Percentiles rank a stretch among this genome's conserved stretches.
These are phyloP conservation scores for Neonectria ditissima DNA, from an alignment of 2,329 filamentous ascomycete species.

Conservation along the genomic window DNA sequence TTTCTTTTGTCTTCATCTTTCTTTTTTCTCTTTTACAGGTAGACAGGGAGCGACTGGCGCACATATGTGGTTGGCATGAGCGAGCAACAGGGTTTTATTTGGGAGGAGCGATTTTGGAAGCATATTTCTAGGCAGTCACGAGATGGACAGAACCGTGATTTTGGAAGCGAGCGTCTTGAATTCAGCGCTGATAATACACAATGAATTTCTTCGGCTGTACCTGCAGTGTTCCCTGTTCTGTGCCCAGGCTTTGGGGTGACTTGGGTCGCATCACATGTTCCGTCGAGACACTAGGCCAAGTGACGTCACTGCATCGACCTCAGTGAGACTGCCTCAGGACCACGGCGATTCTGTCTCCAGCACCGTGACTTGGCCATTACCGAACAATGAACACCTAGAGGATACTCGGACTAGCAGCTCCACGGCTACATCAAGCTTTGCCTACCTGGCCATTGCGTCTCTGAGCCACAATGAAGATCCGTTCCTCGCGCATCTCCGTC, in stretches of 20 bases:
- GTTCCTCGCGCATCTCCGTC: slow-evolving; percentile 62
- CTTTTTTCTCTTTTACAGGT: slow-evolving; percentile 10
- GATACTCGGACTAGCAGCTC: background rate
- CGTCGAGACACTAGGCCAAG: background rate
- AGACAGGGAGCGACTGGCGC: slow-evolving; percentile 30
- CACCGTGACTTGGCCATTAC: background rate
- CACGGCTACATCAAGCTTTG: background rate
- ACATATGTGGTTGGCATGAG: slow-evolving; percentile 26
- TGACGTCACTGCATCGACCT: background rate
- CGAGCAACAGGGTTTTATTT: slow-evolving; percentile 25
- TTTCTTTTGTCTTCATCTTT: background rate
- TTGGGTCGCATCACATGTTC: background rate
- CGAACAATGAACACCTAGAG: background rate
- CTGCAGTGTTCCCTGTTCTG: background rate
- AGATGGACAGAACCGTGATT: slow-evolving; percentile 3
- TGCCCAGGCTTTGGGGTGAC: background rate
- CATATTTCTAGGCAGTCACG: slow-evolving; percentile 5
- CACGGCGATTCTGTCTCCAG: background rate
- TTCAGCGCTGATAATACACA: slow-evolving; percentile 19
- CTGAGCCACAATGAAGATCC: slow-evolving; percentile 47
- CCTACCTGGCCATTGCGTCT: background rate
- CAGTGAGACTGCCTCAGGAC: background rate
- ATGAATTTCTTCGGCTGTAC: slow-evolving; percentile 6
- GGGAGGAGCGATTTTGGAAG: background rate
- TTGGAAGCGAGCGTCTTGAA: slow-evolving; percentile 3